phyloP scores from a whole-genome alignment of 352 stramenopile species.

The Phytophthora cryptogea region DNA sequence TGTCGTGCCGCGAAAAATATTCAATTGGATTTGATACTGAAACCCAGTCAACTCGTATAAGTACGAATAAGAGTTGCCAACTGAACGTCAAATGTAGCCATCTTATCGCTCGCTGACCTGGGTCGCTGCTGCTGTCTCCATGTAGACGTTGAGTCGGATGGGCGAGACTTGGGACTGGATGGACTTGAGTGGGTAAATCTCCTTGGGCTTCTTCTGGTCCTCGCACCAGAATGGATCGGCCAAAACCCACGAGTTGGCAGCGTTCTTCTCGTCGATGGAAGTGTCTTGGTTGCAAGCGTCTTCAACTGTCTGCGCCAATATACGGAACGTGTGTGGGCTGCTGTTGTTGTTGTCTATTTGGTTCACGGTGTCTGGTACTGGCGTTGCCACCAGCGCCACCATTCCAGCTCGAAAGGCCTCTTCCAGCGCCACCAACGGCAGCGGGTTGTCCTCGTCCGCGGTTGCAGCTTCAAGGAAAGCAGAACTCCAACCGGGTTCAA shows the following conservation, averaged over 20 bases:
- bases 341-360: conserved; percentile 3
- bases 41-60: conserved; percentile 5
- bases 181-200: conserved; percentile 51
- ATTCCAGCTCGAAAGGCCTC: conserved; percentile 66
- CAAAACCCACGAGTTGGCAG: conserved; percentile 70
- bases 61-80: conserved; percentile 4
- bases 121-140: conserved; percentile 32
- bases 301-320: conserved; percentile 67
- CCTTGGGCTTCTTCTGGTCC: conserved; percentile 28
- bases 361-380: conserved; percentile 11
- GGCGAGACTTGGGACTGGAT: conserved; percentile 41
- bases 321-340: conserved; percentile 60
- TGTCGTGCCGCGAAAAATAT: conserved; percentile 30
- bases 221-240: conserved; percentile 63
- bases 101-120: background rate
- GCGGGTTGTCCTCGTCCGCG: conserved; percentile 27
- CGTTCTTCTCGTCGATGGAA: conserved; percentile 41
- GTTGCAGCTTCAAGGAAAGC: conserved; percentile 17
- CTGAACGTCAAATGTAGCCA: background rate
- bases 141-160: conserved; percentile 68
- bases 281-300: conserved; percentile 40
- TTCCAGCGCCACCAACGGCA: conserved; percentile 58
- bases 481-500: conserved; percentile 53
- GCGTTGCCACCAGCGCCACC: conserved; percentile 55
- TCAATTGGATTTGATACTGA: conserved; percentile 19